phyloP scores from a whole-genome alignment of 305 asterid genomes.

The Fraxinus sp. region DNA sequence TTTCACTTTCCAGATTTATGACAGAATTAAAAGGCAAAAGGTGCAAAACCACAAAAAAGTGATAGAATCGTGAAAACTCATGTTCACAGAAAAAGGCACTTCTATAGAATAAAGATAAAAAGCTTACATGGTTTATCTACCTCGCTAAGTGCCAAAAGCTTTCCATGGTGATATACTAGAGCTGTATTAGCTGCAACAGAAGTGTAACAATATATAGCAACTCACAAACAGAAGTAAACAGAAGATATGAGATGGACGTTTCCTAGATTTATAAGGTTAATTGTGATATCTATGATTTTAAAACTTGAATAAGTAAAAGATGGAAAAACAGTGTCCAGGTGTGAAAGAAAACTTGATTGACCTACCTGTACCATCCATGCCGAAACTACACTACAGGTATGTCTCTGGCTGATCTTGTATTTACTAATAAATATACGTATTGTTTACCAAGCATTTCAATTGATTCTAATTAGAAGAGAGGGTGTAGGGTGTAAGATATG shows the following conservation, averaged over 20 bases:
- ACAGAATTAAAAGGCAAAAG: constrained; percentile 9
- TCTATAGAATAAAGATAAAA: constrained; percentile 13
- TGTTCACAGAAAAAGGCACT: constrained; percentile 5
- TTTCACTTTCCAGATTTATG: neutral
- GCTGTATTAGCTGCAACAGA: constrained; percentile 87
- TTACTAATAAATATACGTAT: neutral
- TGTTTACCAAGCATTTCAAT: neutral
- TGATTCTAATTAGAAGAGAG: constrained; percentile 9
- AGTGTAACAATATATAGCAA: constrained; percentile 26
- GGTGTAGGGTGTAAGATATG: neutral
- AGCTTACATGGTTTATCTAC: constrained; percentile 94
- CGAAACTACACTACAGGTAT: neutral
- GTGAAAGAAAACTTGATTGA: constrained; percentile 7
- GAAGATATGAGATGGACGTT: neutral
- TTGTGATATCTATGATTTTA: neutral
- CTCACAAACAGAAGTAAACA: constrained; percentile 18
- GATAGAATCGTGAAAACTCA: neutral
- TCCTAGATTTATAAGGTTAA: neutral
- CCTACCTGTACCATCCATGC: neutral
- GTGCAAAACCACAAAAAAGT: neutral
- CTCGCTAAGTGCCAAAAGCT: constrained; percentile 88
- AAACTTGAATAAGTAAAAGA: neutral
- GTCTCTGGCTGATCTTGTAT: constrained; percentile 8
- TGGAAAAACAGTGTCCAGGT: neutral
- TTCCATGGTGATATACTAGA: constrained; percentile 78